Evolutionary conservation across 2,329 filamentous ascomycete species (phyloP), one percentile per base, ranked within the genome.

Genomic region (Drechmeria coniospora): DNA sequence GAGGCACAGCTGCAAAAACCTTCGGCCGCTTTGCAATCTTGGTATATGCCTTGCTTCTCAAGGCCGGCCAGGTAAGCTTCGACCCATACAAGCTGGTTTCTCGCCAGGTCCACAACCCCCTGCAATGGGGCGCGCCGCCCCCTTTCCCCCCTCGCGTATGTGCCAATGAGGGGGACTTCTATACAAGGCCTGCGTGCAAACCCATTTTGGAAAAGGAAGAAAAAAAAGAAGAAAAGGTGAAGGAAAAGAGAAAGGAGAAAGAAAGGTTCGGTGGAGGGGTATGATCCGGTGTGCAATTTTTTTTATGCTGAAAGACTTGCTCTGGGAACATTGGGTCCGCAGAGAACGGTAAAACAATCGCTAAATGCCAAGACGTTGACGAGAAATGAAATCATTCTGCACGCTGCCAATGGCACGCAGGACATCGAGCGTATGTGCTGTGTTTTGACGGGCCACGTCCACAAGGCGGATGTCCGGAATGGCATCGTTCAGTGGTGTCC

Each of bases 311-410:
- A 36, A 47, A 46, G 47, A 53, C 45, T 48, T 54, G 47, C 41
- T 47, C 12, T 21, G 36, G 40, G 38, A 19, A 32, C 27, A 36
- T 45, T 47, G 39, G 35, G 36, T 35, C 33, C 27, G 42, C 42
- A 43, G 40, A 44, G 41, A 40, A 41, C 38, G 40, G 38, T 38
- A 49, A 45, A 45, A 33, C 43, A 51, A 39, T 54, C 56, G 56
- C 57, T 61, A 57, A 55, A 61, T 60, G 56, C 57, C 51, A 52
- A 53, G 49, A 56, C 45, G 43, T 52, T 48, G 44, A 53, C 48
- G 21, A 26, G 17, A 31, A 21, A 24, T 31, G 17, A 18, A 19
- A 24, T 16, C 25, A 23, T 17, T 25, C 21, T 25, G 21, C 7
- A 14, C 21, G 12, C 21, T 8, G 25, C 29, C 24, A 15, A 29